Evolutionary conservation across 2,329 filamentous ascomycete genomes (phyloP).

Genomic region (Fusarium nisikadoi): DNA sequence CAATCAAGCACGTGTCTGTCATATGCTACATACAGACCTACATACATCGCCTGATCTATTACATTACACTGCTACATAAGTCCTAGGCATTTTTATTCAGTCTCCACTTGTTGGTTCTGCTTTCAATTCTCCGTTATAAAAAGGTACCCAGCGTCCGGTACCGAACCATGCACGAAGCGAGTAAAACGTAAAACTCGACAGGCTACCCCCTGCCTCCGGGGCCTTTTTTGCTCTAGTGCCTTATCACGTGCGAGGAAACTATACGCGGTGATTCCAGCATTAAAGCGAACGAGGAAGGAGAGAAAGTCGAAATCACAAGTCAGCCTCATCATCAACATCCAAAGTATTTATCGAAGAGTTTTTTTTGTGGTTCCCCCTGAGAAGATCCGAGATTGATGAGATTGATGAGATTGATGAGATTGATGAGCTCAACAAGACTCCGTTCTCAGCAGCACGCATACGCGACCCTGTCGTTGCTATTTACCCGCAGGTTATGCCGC

Average conservation of each 20-base stretch:
- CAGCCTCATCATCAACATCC: slow-evolving; percentile 4
- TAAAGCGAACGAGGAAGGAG: slow-evolving; percentile 34
- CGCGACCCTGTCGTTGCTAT: slow-evolving; percentile 25
- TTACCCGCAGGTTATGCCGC: slow-evolving; percentile 16
- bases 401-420: slow-evolving; percentile 32
- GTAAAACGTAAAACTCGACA: slow-evolving; percentile 36
- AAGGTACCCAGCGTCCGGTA: slow-evolving; percentile 35
- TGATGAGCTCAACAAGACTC: slow-evolving; percentile 7
- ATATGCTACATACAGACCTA: neutral
- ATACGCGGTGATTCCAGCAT: slow-evolving; percentile 21
- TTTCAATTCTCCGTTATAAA: slow-evolving; percentile 21
- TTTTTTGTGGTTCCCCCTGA: slow-evolving; percentile 36
- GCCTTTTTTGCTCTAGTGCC: slow-evolving; percentile 22
- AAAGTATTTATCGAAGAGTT: neutral
- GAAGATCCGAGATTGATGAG: slow-evolving; percentile 30
- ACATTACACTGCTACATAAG: slow-evolving; percentile 9
- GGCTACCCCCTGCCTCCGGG: slow-evolving; percentile 17
- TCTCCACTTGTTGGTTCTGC: slow-evolving; percentile 13
- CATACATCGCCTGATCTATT: slow-evolving; percentile 5
- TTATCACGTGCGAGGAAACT: slow-evolving; percentile 36
- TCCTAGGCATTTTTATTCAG: slow-evolving; percentile 6
- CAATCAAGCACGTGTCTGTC: neutral
- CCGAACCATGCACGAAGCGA: slow-evolving; percentile 33
- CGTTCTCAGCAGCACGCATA: slow-evolving; percentile 24
- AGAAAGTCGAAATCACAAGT: slow-evolving; percentile 2